Evolutionary conservation across 495 filamentous ascomycete genomes (phyloP).

Genomic region (Mytilinidion resinicola): DNA sequence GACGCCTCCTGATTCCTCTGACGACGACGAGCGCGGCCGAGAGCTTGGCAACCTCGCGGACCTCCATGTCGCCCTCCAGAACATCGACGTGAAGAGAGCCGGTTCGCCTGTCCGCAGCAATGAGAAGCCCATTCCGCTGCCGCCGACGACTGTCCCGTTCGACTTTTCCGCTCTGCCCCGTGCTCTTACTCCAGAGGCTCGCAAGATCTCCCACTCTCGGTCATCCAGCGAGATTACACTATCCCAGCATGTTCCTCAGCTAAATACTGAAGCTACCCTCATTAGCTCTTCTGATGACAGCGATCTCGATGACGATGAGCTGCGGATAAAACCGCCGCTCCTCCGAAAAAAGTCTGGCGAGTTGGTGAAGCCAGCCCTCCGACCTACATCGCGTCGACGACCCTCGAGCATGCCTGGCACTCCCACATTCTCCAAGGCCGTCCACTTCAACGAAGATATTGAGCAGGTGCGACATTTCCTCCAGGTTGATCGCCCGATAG

Average conservation of each 20-base stretch:
- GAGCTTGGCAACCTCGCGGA: constrained; percentile 60
- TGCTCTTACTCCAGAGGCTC: constrained; percentile 49
- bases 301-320: constrained; percentile 55
- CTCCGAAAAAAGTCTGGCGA: constrained; percentile 98
- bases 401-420: constrained; percentile 97
- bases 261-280: constrained; percentile 22
- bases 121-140: constrained; percentile 37
- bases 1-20: constrained; percentile 84
- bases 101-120: constrained; percentile 50
- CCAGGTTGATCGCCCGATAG: constrained; percentile 84
- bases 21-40: constrained; percentile 67
- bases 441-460: constrained; percentile 90
- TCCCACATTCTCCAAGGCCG: constrained; percentile 87
- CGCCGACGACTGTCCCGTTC: constrained; percentile 27
- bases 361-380: constrained; percentile 85
- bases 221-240: constrained; percentile 66
- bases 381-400: constrained; percentile 66
- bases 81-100: constrained; percentile 62
- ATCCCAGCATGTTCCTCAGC: constrained; percentile 30
- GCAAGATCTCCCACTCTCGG: constrained; percentile 72
- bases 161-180: constrained; percentile 23
- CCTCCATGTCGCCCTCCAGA: constrained; percentile 74
- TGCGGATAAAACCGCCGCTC: constrained; percentile 67
- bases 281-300: constrained; percentile 38
- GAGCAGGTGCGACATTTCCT: constrained; percentile 94